Evolutionary conservation across 2,329 filamentous ascomycete species (phyloP).

Genomic region (Penicillium sp.): DNA sequence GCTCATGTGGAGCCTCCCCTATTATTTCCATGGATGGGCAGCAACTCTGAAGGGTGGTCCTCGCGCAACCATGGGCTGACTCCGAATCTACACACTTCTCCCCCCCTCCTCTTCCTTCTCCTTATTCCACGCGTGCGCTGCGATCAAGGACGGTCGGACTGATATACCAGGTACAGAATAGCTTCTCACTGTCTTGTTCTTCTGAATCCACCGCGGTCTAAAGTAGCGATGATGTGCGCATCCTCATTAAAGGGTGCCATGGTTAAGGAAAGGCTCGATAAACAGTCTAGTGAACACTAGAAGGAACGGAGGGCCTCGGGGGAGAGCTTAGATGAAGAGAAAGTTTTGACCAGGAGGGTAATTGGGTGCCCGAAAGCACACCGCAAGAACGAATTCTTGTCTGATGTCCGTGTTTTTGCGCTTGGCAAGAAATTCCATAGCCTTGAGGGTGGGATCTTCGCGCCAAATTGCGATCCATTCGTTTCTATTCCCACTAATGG

Average conservation of each 20-base stretch:
- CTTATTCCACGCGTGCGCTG: background rate
- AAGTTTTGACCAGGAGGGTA: conserved; percentile 10
- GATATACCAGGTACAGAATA: background rate
- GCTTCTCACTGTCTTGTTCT: background rate
- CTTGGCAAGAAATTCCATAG: conserved; percentile 10
- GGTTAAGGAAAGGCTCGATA: conserved; percentile 18
- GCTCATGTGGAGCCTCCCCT: conserved; percentile 28
- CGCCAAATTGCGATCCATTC: background rate
- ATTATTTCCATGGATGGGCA: conserved; percentile 18
- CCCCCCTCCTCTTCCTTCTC: background rate
- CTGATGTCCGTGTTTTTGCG: background rate
- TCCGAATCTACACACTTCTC: background rate
- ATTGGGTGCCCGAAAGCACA: conserved; percentile 13
- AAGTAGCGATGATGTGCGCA: conserved; percentile 17
- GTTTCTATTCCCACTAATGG: background rate
- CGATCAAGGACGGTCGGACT: background rate
- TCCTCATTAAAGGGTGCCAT: conserved; percentile 32
- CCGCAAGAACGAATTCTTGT: conserved; percentile 18
- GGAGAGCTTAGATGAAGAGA: conserved; percentile 23
- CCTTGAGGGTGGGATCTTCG: conserved; percentile 3
- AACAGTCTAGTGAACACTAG: conserved; percentile 26
- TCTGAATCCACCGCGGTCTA: conserved; percentile 13
- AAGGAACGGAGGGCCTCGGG: conserved; percentile 16
- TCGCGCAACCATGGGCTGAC: conserved; percentile 5
- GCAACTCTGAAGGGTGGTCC: conserved; percentile 15